Evolutionary conservation across 164 flowering plant genomes (phyloP), one percentile per base, ranked within the genome.

Genomic region (Tetracentron sinense): DNA sequence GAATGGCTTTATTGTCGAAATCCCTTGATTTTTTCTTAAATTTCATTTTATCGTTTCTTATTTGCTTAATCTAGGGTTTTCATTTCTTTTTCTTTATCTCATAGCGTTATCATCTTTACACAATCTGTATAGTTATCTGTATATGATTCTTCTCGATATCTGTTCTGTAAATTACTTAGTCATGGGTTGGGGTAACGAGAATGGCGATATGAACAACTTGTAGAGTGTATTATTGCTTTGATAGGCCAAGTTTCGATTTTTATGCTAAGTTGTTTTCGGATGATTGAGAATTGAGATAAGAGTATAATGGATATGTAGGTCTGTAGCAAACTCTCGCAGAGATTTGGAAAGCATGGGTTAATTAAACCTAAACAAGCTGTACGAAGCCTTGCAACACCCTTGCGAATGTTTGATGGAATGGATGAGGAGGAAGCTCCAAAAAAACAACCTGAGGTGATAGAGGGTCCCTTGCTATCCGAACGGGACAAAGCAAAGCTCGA

Each of bases 391-490:
- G 78, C 81, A 14, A 69, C 84, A 52, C 99, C 99, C 3, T 62
- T 95, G 49, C 78, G 99, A 56, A 95, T 95, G 99, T 77, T 68
- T 75, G 99, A 89, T 54, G 99, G 99, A 60, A 87, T 95, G 99
- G 97, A 95, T 69, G 89, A 82, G 56, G 90, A 78, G 66, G 88
- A 77, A 58, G 88, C 67, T 59, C 88, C 87, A 0, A 92, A 88
- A 81, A 95, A 92, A 80, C 86, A 92, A 68, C 81, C 75, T 0
- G 97, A 92, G 79, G 77, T 68, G 22, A 58, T 82, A 0, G 99
- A 95, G 59, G 97, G 97, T 62, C 99, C 99, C 42, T 17, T 88
- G 8, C 72, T 95, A 31, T 68, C 99, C 26, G 97, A 95, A 51
- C 96, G 99, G 10, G 99, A 95, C 61, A 62, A 67, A 60, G 65